Conservation (phyloP, 495 filamentous ascomycete species). For the Hypoxylon fuscum region DNA sequence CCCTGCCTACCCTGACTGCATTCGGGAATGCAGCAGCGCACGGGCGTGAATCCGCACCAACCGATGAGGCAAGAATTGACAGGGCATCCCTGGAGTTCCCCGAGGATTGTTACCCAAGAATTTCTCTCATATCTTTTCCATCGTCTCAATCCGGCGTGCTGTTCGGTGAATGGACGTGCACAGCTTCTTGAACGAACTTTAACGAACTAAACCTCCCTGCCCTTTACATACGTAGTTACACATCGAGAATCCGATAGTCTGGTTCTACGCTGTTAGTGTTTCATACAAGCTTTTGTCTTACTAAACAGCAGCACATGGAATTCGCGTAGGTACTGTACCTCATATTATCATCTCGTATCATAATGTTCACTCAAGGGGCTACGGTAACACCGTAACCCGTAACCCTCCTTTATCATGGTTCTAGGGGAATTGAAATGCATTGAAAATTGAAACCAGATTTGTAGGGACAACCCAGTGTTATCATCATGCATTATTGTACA, state of each 20-base stretch:
- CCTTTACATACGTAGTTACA: background rate
- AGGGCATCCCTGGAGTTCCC: constrained; percentile 24
- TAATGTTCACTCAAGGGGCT: constrained; percentile 5
- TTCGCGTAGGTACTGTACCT: background rate
- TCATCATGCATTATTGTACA: constrained; percentile 15
- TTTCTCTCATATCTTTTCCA: constrained; percentile 8
- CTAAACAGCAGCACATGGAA: background rate
- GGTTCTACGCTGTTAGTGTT: background rate
- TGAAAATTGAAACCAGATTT: constrained; percentile 2
- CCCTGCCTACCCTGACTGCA: background rate
- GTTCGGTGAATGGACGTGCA: background rate
- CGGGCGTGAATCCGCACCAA: constrained; percentile 21
- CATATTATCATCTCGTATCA: constrained; percentile 1
- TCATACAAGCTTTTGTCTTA: too few relatives aligned
- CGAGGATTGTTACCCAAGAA: constrained; percentile 6
- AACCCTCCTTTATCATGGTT: background rate
- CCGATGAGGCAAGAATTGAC: constrained; percentile 18
- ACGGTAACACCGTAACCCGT: background rate
- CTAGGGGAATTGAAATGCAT: constrained; percentile 10
- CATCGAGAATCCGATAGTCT: constrained; percentile 16
- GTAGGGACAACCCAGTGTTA: constrained; percentile 8
- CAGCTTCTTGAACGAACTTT: too few relatives aligned
- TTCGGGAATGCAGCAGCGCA: constrained; percentile 37
- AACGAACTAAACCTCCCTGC: too few relatives aligned
- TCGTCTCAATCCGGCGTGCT: background rate